Base-by-base conservation (phyloP, 2,329 filamentous ascomycete species). In the Ophiocordyceps unilateralis region DNA sequence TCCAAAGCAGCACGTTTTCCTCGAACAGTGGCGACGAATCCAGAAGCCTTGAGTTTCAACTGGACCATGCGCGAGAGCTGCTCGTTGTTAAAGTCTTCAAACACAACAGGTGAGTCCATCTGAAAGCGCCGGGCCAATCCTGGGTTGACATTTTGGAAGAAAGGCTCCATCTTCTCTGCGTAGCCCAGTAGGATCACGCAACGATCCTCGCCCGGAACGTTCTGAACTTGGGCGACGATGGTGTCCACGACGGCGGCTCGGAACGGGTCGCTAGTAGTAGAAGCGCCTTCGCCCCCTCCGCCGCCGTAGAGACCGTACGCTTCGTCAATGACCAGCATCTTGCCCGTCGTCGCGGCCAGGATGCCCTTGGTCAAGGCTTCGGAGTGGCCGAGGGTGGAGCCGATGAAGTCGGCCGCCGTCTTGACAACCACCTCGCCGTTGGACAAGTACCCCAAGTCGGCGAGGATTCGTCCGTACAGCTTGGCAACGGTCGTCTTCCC, bases 261-360 rank as follows among this genome's bases (percentile, higher is more conserved):
- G 60, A 61, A 86, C 0, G 59, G 54, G 14, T 63, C 61, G 0
- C n/a, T n/a, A n/a, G 45, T 47, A 0, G 43, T 4, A 0, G 46
- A 47, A 1, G 46, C 43, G 15, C 56, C 55, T 0, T 62, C 63
- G 1, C 60, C 57, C 39, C 67, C n/a, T n/a, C n/a, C n/a, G n/a
- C n/a, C n/a, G n/a, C n/a, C n/a, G n/a, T n/a, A 72, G 0, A 89
- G 64, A 28, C 76, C 75, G 48, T 89, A 88, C 0, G 83, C 83
- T 53, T 91, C 83, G 47, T 89, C 83, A 3, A 89, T 86, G 14
- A 89, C 73, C 0, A 89, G 67, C 0, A 88, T 81, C 48, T 88
- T 89, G 0, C 84, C 83, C 0, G 70, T 48, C 0, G 79, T 76
- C 0, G 76, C 62, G 0, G 72, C 74, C 0, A 89, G 64, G 7